Evolutionary conservation across 164 flowering plant genomes (phyloP), one percentile per base, ranked within the genome.

Genomic region (Brasenia schreberi): DNA sequence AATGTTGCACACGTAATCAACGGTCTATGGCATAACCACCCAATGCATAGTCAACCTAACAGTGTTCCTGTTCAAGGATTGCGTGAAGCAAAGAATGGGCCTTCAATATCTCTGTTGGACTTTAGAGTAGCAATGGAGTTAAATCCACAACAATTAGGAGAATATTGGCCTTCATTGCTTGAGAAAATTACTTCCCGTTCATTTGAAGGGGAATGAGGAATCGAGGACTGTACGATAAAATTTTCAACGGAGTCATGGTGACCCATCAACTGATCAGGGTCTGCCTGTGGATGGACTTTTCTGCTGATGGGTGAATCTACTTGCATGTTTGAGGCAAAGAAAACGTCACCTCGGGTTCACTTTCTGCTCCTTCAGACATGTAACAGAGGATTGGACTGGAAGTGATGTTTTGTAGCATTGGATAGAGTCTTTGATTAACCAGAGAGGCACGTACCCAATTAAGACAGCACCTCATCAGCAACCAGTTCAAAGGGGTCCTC

Each of bases 91-190:
- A 33, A 33, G 74, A 66, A 68, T 42, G 73, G 19, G 7, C 59
- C 67, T 67, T 80, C 84, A 6, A 75, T 90, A 73, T 88, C 97
- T 61, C 68, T 92, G 80, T 81, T 78, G 49, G 99, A 94, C 74
- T 91, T 94, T 75, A 91, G 80, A 69, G 89, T 84, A 64, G 96
- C 99, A 33, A 88, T 91, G 99, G 96, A 94, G 82, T 76, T 94
- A 69, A 89, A 89, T 64, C 96, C 96, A 1, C 89, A 79, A 72
- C 93, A 88, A 73, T 96, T 94, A 73, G 99, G 99, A 53, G 97
- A 91, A 80, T 92, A 91, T 70, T 91, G 97, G 99, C 90, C 96
- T 11, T 74, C 84, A 81, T 78, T 85, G 71, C 81, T 91, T 74
- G 97, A 94, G 76, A 89, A 84, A 74, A 94, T 94, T 53, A 81